Percentiles rank a stretch among this genome's conserved stretches.
These are phyloP conservation scores for Sphaceloma murrayae DNA, from an alignment of 2,329 filamentous ascomycete genomes.

Conservation along the genomic window DNA sequence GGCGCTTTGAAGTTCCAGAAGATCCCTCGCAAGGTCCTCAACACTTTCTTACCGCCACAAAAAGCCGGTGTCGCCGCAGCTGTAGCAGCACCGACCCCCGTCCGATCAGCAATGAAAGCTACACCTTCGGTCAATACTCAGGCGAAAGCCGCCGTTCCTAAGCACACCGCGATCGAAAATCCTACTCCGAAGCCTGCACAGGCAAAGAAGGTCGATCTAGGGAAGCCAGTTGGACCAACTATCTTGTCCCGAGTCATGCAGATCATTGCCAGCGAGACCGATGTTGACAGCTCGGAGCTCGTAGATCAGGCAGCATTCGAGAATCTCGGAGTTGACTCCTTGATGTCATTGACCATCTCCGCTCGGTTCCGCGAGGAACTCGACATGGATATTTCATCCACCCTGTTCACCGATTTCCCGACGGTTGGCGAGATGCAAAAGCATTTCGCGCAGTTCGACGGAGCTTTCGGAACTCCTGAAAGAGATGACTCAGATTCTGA, in stretches of 20 bases:
- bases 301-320: conserved; percentile 52
- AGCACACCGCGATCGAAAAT: conserved; percentile 9
- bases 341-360: conserved; percentile 52
- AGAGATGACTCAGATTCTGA: conserved; percentile 36
- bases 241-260: conserved; percentile 48
- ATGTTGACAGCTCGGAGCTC: conserved; percentile 49
- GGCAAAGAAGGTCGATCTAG: conserved; percentile 42
- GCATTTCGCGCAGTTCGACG: conserved; percentile 43
- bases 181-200: conserved; percentile 24
- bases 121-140: conserved; percentile 22
- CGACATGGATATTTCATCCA: conserved; percentile 49
- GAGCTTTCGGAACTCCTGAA: conserved; percentile 31
- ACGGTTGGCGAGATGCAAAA: conserved; percentile 53
- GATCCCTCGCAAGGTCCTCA: conserved; percentile 56
- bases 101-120: conserved; percentile 27
- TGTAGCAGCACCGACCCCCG: conserved; percentile 29
- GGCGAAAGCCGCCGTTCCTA: conserved; percentile 21
- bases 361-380: conserved; percentile 54
- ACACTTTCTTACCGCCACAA: conserved; percentile 55
- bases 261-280: conserved; percentile 58
- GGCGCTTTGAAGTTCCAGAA: conserved; percentile 57
- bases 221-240: conserved; percentile 40
- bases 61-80: conserved; percentile 30
- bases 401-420: conserved; percentile 50
- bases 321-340: conserved; percentile 53